A percentile compares a stretch with the other conserved stretches of the same genome.
These are phyloP conservation scores for Ilex paraguariensis DNA, from an alignment of 305 asterid species.

Conservation along the genomic window DNA sequence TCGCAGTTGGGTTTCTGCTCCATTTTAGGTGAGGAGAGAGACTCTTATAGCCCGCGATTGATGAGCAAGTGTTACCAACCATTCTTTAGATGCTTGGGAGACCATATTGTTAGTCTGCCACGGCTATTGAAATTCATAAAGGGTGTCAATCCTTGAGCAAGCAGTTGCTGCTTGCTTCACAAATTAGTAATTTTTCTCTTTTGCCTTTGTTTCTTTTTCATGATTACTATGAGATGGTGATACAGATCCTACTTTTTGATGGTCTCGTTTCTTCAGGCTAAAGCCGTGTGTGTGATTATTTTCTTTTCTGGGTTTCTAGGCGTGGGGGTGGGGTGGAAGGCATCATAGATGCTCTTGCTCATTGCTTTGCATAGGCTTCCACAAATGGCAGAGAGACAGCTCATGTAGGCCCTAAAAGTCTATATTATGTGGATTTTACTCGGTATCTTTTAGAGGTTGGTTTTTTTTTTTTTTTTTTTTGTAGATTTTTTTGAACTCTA, in stretches of 20 bases:
- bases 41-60: constrained; percentile 16
- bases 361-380: too few species aligned
- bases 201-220: constrained; percentile 1
- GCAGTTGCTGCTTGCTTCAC: constrained; percentile 8
- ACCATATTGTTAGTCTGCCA: not conserved
- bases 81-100: constrained; percentile 4
- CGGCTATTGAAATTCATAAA: constrained; percentile 16
- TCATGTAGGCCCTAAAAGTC: too few species aligned
- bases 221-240: not conserved
- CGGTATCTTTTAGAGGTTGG: too few species aligned
- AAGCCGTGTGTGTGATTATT: too few species aligned
- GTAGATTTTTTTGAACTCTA: too few species aligned
- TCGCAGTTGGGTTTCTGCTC: constrained; percentile 28
- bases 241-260: not conserved
- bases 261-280: too few species aligned
- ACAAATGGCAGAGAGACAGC: too few species aligned
- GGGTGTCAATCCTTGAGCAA: constrained; percentile 11
- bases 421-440: too few species aligned
- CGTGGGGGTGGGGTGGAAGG: too few species aligned
- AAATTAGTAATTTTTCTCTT: not conserved
- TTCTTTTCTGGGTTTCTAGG: too few species aligned
- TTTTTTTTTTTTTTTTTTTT: too few species aligned
- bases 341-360: too few species aligned
- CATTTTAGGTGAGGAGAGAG: constrained; percentile 38
- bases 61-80: constrained; percentile 18